These are phyloP conservation scores for Pseudogymnoascus sp. DNA, from an alignment of 2,329 filamentous ascomycete genomes.

Conservation along the genomic window DNA sequence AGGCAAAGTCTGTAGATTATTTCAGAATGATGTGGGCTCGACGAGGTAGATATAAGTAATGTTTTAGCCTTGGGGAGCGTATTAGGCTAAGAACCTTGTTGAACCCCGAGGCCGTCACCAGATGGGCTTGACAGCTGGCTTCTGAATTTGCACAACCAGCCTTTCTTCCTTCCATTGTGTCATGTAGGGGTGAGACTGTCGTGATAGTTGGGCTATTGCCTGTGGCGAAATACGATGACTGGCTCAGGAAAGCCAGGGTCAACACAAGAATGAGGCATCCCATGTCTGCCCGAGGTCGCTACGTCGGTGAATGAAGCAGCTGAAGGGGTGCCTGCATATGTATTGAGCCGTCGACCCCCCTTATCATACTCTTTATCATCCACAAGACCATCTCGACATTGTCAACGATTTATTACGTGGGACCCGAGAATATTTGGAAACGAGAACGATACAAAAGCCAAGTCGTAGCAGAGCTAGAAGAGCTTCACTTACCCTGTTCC, in stretches of 20 bases:
- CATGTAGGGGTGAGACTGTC: not conserved
- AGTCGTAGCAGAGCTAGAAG: not conserved
- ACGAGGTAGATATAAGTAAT: not conserved
- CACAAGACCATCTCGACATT: not conserved
- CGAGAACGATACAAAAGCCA: not conserved
- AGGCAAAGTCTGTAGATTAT: not conserved
- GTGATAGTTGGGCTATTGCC: not conserved
- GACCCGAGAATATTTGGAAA: not conserved
- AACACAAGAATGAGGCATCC: not conserved
- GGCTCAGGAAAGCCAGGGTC: not conserved
- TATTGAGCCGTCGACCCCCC: not conserved
- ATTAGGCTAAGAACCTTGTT: not conserved
- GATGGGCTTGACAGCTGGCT: not conserved
- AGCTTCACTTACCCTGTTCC: not conserved
- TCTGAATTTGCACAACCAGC: not conserved
- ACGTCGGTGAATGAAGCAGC: not conserved
- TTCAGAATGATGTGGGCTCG: not conserved
- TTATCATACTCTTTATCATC: not conserved
- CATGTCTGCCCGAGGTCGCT: not conserved
- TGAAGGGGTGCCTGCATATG: not conserved
- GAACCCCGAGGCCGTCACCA: not conserved
- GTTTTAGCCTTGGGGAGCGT: not conserved
- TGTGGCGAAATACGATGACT: not conserved
- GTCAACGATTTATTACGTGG: not conserved
- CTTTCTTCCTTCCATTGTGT: not conserved